A percentile compares a stretch with the other conserved stretches of the same genome.
These are phyloP conservation scores for Pachyrhizus erosus DNA, from an alignment of 306 rosid species.

Conservation along the genomic window DNA sequence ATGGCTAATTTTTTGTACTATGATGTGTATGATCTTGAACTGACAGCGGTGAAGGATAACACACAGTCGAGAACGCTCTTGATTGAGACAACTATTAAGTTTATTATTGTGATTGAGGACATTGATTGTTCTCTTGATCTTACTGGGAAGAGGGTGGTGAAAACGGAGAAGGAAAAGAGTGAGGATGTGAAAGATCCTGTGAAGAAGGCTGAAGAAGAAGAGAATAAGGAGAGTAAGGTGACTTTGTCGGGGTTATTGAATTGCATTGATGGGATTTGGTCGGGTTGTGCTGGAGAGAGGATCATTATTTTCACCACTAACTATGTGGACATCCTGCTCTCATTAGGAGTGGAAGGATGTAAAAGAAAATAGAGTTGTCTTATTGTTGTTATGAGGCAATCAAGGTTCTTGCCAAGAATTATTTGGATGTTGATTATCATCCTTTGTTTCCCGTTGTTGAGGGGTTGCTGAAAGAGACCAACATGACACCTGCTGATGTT, in stretches of 20 bases:
- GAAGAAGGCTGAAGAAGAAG: neutral
- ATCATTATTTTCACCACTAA: neutral
- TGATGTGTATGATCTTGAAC: conserved; percentile 15
- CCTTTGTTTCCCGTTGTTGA: neutral
- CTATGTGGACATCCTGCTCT: conserved; percentile 18
- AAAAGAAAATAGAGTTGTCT: conserved; percentile 1
- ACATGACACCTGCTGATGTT: conserved; percentile 21
- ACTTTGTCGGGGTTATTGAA: conserved; percentile 15
- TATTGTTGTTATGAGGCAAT: conserved; percentile 2
- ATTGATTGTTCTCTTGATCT: conserved; percentile 15
- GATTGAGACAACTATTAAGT: conserved; percentile 7
- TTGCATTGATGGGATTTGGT: conserved; percentile 26
- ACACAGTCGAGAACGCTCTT: neutral
- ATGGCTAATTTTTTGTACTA: neutral
- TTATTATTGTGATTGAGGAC: neutral
- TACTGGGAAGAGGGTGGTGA: conserved; percentile 14
- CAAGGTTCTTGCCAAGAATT: conserved; percentile 16
- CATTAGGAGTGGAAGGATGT: conserved; percentile 4
- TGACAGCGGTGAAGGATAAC: neutral
- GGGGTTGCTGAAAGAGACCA: conserved; percentile 1
- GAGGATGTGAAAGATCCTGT: neutral
- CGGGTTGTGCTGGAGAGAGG: neutral
- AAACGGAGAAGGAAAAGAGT: neutral
- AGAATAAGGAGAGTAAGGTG: conserved; percentile 10
- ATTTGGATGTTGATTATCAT: conserved; percentile 1